Evolutionary conservation across 371 early-diverging fungal genomes (phyloP), one percentile per base, ranked within the genome.

Genomic region (Fennellomyces sp.): DNA sequence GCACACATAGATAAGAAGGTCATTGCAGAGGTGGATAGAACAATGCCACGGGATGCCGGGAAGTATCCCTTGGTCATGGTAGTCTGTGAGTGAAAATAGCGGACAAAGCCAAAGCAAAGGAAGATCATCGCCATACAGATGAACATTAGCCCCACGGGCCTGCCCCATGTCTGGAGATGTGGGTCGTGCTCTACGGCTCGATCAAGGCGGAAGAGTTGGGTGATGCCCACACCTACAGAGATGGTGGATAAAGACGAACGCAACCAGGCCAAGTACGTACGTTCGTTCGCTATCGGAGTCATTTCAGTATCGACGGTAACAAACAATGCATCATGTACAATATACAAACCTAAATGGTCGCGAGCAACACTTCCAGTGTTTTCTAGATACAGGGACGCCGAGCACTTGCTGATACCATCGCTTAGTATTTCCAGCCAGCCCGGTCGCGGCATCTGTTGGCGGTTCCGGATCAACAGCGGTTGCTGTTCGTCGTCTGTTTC

Each of bases 181-280:
- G 58, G 60, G 56, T 55, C 49, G 17, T 69, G 68, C 28, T 64
- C 52, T 30, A 68, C 62, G 50, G 65, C 53, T 47, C 61, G 58
- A 49, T 83, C 73, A 19, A 87, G 56, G 12, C 86, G 83, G 66
- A 90, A 90, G 28, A 92, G 75, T 61, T 92, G 92, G 19, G 90
- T 87, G 33, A 90, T 79, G 6, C 90, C 90, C 64, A 68, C 27
- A 10, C 93, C 93, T 6, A 91, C 85, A 4, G 91, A 89, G 36
- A 91, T 88, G 36, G 86, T 71, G 0, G 91, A 86, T 29, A 91
- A 60, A 27, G 90, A 90, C 2, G 93, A 87, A 38, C 91, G 80
- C 42, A 92, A 65, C 91, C 91, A 92, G 3, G 91, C 90, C 1
- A 92, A 75, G 53, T 80, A 92, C 10, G 93, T 92, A 36, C 93